A percentile compares a stretch with the other conserved stretches of the same genome.
Evolutionary conservation across 768 basidiomycete species (phyloP).

Genomic region (Royoungia palumana): DNA sequence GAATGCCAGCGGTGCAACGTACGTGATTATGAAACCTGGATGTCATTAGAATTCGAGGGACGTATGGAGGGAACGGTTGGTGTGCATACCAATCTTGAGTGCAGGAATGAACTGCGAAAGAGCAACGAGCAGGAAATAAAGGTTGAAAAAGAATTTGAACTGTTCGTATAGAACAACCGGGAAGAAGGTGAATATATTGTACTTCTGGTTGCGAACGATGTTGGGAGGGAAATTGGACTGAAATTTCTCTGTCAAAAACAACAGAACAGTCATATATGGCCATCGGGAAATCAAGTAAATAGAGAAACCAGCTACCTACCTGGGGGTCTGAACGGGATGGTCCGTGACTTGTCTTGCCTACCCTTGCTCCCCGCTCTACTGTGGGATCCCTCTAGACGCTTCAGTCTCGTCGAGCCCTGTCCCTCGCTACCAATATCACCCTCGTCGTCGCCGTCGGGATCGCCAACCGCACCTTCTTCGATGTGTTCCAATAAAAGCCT

Average conservation of each 20-base stretch:
- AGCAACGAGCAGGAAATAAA: conserved; percentile 96
- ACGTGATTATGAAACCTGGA: conserved; percentile 90
- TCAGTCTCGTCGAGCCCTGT: conserved; percentile 25
- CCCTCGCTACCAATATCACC: conserved; percentile 34
- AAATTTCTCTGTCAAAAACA: conserved; percentile 54
- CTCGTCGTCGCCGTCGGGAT: conserved; percentile 37
- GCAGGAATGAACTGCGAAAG: conserved; percentile 95
- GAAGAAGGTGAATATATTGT: conserved; percentile 94
- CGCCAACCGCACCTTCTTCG: conserved; percentile 35
- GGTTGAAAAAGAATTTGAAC: conserved; percentile 99
- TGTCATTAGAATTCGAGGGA: not conserved
- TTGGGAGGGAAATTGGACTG: conserved; percentile 79
- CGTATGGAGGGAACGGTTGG: not conserved
- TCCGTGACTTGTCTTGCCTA: conserved; percentile 68
- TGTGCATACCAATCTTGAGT: conserved; percentile 80
- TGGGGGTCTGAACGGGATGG: conserved; percentile 72
- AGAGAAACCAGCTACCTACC: conserved; percentile 37
- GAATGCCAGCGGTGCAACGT: conserved; percentile 94
- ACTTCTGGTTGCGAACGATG: conserved; percentile 96
- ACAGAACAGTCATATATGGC: conserved; percentile 1
- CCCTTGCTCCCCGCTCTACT: conserved; percentile 9
- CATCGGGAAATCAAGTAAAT: not conserved
- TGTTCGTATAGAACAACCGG: conserved; percentile 98
- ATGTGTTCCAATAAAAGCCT: conserved; percentile 41
- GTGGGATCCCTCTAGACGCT: conserved; percentile 26